Percentiles rank a stretch among this genome's conserved stretches.
phyloP scores from a whole-genome alignment of 164 flowering plant species.

The Vitis vinifera region DNA sequence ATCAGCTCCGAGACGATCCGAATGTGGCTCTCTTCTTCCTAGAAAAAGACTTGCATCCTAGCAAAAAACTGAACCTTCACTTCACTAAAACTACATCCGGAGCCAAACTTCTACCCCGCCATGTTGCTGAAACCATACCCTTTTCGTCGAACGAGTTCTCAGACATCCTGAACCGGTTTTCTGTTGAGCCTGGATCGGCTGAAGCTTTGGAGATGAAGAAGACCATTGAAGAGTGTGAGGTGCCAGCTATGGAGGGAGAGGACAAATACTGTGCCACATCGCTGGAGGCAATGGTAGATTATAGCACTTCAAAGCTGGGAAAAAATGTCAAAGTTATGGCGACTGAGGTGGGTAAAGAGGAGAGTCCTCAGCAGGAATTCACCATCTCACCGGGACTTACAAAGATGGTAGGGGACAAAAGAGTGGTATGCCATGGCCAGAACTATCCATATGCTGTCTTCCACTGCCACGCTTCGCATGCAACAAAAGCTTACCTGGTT shows the following conservation, averaged over 20 bases:
- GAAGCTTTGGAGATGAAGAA: slow-evolving; percentile 38
- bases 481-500: slow-evolving; percentile 30
- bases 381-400: slow-evolving; percentile 23
- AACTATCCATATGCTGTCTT: slow-evolving; percentile 44
- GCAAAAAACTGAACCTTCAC: slow-evolving; percentile 28
- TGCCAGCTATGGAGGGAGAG: slow-evolving; percentile 32
- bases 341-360: slow-evolving; percentile 33
- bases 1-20: slow-evolving; percentile 34
- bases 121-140: slow-evolving; percentile 31
- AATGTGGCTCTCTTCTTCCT: slow-evolving; percentile 46
- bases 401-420: slow-evolving; percentile 20
- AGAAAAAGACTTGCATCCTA: slow-evolving; percentile 37
- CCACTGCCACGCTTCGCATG: slow-evolving; percentile 34
- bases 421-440: slow-evolving; percentile 47
- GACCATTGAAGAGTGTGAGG: slow-evolving; percentile 43
- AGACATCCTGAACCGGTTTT: slow-evolving; percentile 23
- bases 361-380: slow-evolving; percentile 28
- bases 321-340: slow-evolving; percentile 31
- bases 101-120: slow-evolving; percentile 33
- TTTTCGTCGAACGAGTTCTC: slow-evolving; percentile 39
- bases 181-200: slow-evolving; percentile 30
- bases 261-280: slow-evolving; percentile 53
- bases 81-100: slow-evolving; percentile 27
- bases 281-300: slow-evolving; percentile 47
- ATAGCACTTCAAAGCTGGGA: slow-evolving; percentile 42